phyloP scores from a whole-genome alignment of 495 filamentous ascomycete genomes.

The Parathielavia appendiculata region DNA sequence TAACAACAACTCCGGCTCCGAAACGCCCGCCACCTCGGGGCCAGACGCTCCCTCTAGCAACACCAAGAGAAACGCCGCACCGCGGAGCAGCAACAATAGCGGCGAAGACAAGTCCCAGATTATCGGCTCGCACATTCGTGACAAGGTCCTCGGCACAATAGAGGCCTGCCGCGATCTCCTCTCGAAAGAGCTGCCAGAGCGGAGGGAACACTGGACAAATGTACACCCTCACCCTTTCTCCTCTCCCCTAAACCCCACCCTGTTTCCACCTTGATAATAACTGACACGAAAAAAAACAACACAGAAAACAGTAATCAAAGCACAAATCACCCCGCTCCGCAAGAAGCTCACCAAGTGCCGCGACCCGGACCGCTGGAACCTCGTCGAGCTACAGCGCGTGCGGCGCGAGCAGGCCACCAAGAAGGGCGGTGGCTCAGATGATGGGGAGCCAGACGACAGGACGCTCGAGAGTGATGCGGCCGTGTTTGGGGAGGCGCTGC shows the following conservation, averaged over 20 bases:
- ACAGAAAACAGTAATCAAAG: conserved; percentile 35
- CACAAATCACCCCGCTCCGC: conserved; percentile 48
- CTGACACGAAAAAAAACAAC: background rate
- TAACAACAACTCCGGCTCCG: conserved; percentile 20
- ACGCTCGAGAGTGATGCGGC: conserved; percentile 39
- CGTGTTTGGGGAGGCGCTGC: conserved; percentile 38
- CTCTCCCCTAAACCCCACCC: background rate
- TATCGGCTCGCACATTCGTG: conserved; percentile 27
- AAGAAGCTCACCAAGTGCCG: conserved; percentile 76
- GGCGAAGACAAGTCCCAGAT: conserved; percentile 29
- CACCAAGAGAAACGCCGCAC: background rate
- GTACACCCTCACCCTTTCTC: conserved; percentile 19
- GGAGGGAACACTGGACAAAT: conserved; percentile 39
- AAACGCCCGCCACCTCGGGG: conserved; percentile 18
- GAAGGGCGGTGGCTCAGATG: conserved; percentile 37
- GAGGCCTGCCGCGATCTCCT: conserved; percentile 49
- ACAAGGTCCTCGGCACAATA: conserved; percentile 47
- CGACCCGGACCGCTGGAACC: conserved; percentile 62
- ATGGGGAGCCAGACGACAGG: conserved; percentile 20
- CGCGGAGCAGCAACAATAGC: background rate
- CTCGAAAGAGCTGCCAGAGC: conserved; percentile 42
- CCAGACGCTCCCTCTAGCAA: background rate
- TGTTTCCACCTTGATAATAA: background rate
- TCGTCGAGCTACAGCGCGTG: conserved; percentile 53
- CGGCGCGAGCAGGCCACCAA: conserved; percentile 41